Conservation (phyloP, 768 basidiomycete species). For the Mycena albidolilacea region DNA sequence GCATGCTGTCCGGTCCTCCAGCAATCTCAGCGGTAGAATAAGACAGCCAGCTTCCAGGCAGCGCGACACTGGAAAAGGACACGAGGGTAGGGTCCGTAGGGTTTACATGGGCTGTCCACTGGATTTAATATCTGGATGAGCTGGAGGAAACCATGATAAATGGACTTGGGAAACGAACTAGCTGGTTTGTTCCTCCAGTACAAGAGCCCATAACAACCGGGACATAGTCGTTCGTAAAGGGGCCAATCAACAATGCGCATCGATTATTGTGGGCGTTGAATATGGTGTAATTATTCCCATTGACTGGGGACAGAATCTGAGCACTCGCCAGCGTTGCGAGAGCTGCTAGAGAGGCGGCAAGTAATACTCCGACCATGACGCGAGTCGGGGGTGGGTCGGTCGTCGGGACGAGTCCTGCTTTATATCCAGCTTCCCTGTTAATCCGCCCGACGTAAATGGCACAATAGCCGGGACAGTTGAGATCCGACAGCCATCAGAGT, state of each 20-base stretch:
- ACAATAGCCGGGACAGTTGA: constrained; percentile 21
- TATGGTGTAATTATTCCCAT: constrained; percentile 26
- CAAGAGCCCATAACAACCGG: constrained; percentile 26
- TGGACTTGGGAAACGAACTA: constrained; percentile 15
- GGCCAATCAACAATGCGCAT: constrained; percentile 25
- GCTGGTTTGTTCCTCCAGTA: constrained; percentile 24
- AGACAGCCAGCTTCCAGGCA: constrained; percentile 27
- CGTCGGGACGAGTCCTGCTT: constrained; percentile 12
- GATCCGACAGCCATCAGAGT: constrained; percentile 23
- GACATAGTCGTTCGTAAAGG: constrained; percentile 27
- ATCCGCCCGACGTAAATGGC: constrained; percentile 19
- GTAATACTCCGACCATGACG: constrained; percentile 21
- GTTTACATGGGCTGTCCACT: constrained; percentile 30
- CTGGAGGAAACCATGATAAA: constrained; percentile 17
- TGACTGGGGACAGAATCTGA: constrained; percentile 26
- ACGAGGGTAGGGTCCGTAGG: constrained; percentile 25
- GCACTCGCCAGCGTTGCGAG: constrained; percentile 22
- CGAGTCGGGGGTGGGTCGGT: constrained; percentile 20
- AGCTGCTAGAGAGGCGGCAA: constrained; percentile 24
- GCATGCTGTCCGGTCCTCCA: constrained; percentile 21
- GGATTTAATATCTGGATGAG: constrained; percentile 22
- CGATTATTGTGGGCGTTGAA: constrained; percentile 25
- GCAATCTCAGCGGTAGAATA: constrained; percentile 25
- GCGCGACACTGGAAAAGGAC: constrained; percentile 27
- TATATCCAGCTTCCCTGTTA: constrained; percentile 25